Conservation (phyloP, 2,329 filamentous ascomycete species). For the Fusarium torulosum region DNA sequence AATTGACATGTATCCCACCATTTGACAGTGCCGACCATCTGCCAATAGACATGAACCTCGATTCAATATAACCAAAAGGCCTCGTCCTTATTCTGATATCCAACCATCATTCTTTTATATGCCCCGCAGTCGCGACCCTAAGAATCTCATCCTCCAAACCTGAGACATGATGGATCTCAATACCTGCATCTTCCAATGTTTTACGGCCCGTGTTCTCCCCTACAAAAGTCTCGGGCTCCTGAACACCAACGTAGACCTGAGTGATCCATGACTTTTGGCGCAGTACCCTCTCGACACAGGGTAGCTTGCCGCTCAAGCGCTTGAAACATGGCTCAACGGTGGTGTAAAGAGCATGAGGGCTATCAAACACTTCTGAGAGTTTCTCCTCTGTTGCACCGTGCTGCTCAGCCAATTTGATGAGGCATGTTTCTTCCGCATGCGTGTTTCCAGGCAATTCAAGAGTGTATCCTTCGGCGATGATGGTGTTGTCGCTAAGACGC, state of each 20-base stretch:
- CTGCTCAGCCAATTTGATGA: conserved; percentile 75
- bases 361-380: conserved; percentile 58
- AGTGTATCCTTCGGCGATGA: conserved; percentile 88
- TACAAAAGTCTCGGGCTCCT: conserved; percentile 92
- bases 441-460: conserved; percentile 93
- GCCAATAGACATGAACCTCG: too few species aligned
- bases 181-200: conserved; percentile 77
- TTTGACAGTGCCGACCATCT: too few species aligned
- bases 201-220: conserved; percentile 80
- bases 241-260: conserved; percentile 87
- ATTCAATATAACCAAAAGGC: too few species aligned
- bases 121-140: conserved; percentile 84
- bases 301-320: conserved; percentile 78
- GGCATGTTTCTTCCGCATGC: conserved; percentile 93
- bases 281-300: conserved; percentile 85
- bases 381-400: conserved; percentile 65
- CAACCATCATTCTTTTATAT: conserved; percentile 55
- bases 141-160: conserved; percentile 87
- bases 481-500: conserved; percentile 64
- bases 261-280: conserved; percentile 71
- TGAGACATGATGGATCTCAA: conserved; percentile 77
- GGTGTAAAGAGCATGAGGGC: conserved; percentile 76
- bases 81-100: not conserved
- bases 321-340: conserved; percentile 90
- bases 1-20: too few species aligned